Conservation (phyloP, 768 basidiomycete genomes). For the Mycena chlorophos region DNA sequence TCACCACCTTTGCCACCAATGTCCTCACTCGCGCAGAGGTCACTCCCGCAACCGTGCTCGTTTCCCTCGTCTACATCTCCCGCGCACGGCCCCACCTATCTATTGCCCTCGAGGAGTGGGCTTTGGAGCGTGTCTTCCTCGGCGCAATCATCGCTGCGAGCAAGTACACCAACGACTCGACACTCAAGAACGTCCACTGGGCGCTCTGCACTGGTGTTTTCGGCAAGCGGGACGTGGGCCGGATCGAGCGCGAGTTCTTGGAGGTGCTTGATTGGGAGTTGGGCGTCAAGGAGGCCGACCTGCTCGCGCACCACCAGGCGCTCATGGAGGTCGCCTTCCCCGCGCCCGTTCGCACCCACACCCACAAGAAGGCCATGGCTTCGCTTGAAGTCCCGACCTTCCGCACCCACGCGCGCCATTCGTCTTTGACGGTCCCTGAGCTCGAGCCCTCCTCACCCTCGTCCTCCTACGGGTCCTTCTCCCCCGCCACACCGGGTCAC, state of each 20-base stretch:
- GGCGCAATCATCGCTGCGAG: constrained; percentile 5
- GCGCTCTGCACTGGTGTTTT: constrained; percentile 51
- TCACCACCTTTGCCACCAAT: constrained; percentile 4
- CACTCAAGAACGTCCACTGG: constrained; percentile 54
- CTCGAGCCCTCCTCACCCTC: neutral
- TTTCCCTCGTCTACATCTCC: constrained; percentile 28
- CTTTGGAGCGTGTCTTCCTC: constrained; percentile 9
- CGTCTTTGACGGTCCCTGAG: neutral
- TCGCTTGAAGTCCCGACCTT: neutral
- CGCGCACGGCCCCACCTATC: constrained; percentile 52
- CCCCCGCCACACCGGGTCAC: neutral
- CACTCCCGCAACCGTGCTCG: constrained; percentile 2
- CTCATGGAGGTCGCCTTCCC: neutral
- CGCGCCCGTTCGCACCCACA: neutral
- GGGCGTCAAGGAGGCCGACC: constrained; percentile 43
- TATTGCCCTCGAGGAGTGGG: constrained; percentile 42
- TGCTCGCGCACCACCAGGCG: neutral
- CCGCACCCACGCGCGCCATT: neutral
- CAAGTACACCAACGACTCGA: constrained; percentile 6
- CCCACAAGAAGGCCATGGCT: neutral
- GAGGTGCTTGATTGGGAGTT: constrained; percentile 51
- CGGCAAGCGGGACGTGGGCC: constrained; percentile 49
- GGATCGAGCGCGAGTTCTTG: constrained; percentile 54
- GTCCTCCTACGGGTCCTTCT: neutral
- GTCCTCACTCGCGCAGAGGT: constrained; percentile 2